Conservation (phyloP, 352 stramenopile genomes). For the Globisporangium lucens region DNA sequence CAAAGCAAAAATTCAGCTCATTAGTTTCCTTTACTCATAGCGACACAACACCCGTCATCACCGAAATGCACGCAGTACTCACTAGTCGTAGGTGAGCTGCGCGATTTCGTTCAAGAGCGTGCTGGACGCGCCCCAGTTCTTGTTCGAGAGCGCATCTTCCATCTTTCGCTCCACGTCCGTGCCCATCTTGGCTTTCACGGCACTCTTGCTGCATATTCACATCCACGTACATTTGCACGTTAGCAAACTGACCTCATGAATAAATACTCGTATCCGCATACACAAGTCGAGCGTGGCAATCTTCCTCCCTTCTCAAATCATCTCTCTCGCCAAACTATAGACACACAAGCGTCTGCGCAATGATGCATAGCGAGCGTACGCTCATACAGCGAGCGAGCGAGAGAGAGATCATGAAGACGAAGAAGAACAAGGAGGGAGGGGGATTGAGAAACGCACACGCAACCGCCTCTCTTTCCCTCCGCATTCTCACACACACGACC, state of each 20-base stretch:
- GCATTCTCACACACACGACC: background rate
- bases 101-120: constrained; percentile 98
- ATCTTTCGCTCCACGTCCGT: constrained; percentile 88
- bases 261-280: background rate
- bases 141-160: constrained; percentile 97
- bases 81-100: constrained; percentile 96
- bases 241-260: background rate
- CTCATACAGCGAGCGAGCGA: background rate
- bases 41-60: background rate
- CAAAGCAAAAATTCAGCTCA: constrained; percentile 8
- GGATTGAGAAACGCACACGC: background rate
- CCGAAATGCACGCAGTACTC: constrained; percentile 12
- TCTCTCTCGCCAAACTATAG: background rate
- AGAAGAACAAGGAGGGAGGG: background rate
- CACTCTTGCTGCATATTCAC: constrained; percentile 57
- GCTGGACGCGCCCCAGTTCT: constrained; percentile 99
- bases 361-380: background rate
- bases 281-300: background rate
- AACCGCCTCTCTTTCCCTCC: background rate
- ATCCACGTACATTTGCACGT: background rate
- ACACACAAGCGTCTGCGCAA: background rate
- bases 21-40: background rate
- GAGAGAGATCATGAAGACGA: background rate
- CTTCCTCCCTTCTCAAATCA: background rate
- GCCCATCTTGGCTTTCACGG: constrained; percentile 84